Evolutionary conservation across 73 alveolate genomes (phyloP).

Genomic region (Paramecium biaurelia): DNA sequence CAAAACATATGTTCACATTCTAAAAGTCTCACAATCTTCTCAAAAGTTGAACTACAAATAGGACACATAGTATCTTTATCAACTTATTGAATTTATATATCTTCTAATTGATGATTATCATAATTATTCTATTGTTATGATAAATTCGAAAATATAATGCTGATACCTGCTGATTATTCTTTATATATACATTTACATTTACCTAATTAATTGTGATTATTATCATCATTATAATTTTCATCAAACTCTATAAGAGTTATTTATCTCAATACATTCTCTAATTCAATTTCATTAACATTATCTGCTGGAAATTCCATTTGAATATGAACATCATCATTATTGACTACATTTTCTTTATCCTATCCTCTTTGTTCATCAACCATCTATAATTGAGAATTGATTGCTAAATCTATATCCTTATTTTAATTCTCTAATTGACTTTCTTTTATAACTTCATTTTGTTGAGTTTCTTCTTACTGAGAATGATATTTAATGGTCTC

Average conservation of each 20-base stretch:
- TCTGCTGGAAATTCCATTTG: not conserved
- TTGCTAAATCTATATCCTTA: not conserved
- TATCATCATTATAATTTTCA: not conserved
- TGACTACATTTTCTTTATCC: not conserved
- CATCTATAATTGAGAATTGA: not conserved
- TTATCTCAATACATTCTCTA: not conserved
- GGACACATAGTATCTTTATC: not conserved
- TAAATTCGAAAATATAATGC: not conserved
- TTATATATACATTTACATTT: no score
- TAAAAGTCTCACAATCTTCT: not conserved
- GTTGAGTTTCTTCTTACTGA: not conserved
- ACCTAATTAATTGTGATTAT: not conserved
- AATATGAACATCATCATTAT: not conserved
- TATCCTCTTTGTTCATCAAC: not conserved
- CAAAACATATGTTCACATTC: constrained; percentile 27
- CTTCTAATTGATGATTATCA: not conserved
- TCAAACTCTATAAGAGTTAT: not conserved
- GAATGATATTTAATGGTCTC: not conserved
- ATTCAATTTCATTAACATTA: not conserved
- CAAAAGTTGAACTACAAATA: not conserved
- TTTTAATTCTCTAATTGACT: not conserved
- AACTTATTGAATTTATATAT: not conserved
- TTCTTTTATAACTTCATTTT: not conserved
- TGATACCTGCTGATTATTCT: not conserved
- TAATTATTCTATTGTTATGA: not conserved